Evolutionary conservation across 306 rosid species (phyloP).

Genomic region (Ziziphus jujuba): DNA sequence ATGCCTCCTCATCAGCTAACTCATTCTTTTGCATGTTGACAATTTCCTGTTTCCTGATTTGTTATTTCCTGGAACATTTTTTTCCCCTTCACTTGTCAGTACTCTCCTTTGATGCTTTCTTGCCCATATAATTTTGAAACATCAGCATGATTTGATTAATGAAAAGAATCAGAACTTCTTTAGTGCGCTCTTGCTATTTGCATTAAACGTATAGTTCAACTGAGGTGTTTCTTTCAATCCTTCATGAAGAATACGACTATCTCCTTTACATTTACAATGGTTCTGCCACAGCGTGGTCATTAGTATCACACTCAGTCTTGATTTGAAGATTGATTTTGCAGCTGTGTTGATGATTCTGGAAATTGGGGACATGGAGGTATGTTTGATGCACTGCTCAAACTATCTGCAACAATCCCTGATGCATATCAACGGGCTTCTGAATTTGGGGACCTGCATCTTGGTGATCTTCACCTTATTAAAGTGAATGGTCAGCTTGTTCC

Average conservation of each 20-base stretch:
- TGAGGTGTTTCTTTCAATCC: no score
- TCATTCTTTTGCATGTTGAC: background rate
- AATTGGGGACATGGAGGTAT: conserved; percentile 93
- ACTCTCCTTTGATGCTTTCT: background rate
- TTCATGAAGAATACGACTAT: background rate
- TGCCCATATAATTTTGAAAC: background rate
- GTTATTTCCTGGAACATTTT: background rate
- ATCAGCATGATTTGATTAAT: background rate
- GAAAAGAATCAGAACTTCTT: background rate
- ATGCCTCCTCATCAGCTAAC: background rate
- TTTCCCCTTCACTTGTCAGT: background rate
- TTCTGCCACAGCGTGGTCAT: conserved; percentile 1
- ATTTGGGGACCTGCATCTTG: conserved; percentile 84
- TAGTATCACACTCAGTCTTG: conserved; percentile 11
- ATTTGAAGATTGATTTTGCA: conserved; percentile 29
- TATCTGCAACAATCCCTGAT: conserved; percentile 60
- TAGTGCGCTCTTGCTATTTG: background rate
- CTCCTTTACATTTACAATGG: background rate
- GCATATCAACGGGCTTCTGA: conserved; percentile 83
- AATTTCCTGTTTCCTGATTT: no score
- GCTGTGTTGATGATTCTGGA: conserved; percentile 91
- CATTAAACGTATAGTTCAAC: background rate
- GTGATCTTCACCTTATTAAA: conserved; percentile 86
- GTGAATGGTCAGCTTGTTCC: conserved; percentile 56
- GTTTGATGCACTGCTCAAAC: conserved; percentile 77